Evolutionary conservation across 2,329 filamentous ascomycete species (phyloP).

Genomic region (Aspergillus candidus): DNA sequence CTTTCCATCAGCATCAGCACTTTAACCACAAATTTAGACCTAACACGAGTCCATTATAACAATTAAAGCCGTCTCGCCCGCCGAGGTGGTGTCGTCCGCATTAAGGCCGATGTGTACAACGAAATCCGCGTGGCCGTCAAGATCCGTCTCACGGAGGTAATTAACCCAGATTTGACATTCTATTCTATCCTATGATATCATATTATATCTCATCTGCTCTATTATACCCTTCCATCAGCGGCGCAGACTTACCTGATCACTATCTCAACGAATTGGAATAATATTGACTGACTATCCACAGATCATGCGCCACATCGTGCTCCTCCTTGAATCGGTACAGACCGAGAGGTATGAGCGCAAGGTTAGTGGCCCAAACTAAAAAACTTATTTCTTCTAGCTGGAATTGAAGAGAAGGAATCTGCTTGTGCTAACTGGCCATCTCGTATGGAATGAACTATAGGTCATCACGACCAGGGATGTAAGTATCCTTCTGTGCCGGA

Average conservation of each 20-base stretch:
- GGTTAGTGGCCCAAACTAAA: conserved; percentile 7
- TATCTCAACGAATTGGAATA: neutral
- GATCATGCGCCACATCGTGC: conserved; percentile 21
- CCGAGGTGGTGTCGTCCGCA: conserved; percentile 28
- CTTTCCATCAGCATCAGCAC: neutral
- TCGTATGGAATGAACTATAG: neutral
- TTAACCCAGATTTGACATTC: conserved; percentile 1
- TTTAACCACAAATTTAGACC: too few species aligned
- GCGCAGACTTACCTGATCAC: neutral
- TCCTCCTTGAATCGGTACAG: conserved; percentile 15
- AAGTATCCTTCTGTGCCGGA: conserved; percentile 6
- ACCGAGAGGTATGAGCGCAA: conserved; percentile 3
- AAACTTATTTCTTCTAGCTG: neutral
- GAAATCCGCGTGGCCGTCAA: conserved; percentile 19
- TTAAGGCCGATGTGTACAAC: conserved; percentile 25
- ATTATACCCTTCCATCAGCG: too few species aligned
- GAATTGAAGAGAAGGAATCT: neutral
- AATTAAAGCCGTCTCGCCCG: conserved; percentile 29
- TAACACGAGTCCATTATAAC: too few species aligned
- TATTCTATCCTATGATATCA: too few species aligned
- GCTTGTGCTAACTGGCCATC: neutral
- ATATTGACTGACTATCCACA: conserved; percentile 3
- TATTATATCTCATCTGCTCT: too few species aligned
- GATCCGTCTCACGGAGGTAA: conserved; percentile 18
- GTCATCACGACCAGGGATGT: conserved; percentile 13